Base-by-base conservation (phyloP, 495 filamentous ascomycete species). In the Platismatia glauca region DNA sequence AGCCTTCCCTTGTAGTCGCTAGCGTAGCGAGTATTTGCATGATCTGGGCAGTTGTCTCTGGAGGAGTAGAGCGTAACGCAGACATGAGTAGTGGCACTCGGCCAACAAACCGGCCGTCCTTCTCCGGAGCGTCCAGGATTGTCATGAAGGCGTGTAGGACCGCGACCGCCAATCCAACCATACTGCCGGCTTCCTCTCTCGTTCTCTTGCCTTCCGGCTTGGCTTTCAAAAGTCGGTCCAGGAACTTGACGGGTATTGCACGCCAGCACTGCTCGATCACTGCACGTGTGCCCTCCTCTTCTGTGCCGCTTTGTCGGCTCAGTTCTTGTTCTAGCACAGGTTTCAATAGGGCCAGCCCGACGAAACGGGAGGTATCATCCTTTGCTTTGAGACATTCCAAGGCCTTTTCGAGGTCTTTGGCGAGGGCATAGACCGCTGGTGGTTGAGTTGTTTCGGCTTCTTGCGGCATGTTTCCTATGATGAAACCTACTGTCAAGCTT, bases 281-380 rank as follows among this genome's bases (percentile, higher is more conserved):
- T 18, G 39, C 33, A 12, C 20, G 38, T 27, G 18, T 52, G 2
- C n/a, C 41, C 27, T 35, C 27, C 9, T 18, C 41, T 64, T 63
- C 73, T 63, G 35, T 22, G 44, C 65, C 64, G 29, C 62, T 33
- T 20, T 35, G 50, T 31, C 81, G 69, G 33, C 80, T 74, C 1
- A 73, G 67, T 0, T 77, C 72, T 59, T 83, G 84, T 68, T 85
- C 84, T 3, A 87, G 72, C 7, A 86, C 70, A 11, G 82, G 78
- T 60, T 82, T 85, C 43, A 87, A 70, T 46, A 87, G 71, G 0
- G 85, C 81, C n/a, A 88, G 74, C 0, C 85, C 85, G 43, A 87
- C 84, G 58, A 88, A 86, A 56, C 82, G 79, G 7, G 80, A 81
- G 0, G 84, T 87, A 64, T 88, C 85, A 66, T 85, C 81, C 24